A percentile compares a stretch with the other conserved stretches of the same genome.
phyloP scores from a whole-genome alignment of 805 yeast species.

The Jamesozyma jinghongensis region DNA sequence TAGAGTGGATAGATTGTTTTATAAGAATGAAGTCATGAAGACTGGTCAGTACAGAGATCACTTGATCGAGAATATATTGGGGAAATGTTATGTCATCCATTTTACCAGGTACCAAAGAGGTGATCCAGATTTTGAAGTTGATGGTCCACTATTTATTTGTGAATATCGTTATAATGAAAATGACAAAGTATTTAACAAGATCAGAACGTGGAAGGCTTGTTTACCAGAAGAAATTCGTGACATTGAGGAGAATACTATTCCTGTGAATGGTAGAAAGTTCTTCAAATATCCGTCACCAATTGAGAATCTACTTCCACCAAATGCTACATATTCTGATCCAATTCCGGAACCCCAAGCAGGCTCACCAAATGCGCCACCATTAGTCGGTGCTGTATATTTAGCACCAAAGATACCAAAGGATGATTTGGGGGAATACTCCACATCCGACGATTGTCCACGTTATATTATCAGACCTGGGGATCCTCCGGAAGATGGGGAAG shows the following conservation, averaged over 20 bases:
- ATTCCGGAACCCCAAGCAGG: conserved; percentile 79
- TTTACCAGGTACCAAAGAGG: conserved; percentile 93
- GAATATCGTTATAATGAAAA: conserved; percentile 90
- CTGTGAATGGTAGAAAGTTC: conserved; percentile 58
- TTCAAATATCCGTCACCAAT: conserved; percentile 79
- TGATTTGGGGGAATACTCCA: conserved; percentile 68
- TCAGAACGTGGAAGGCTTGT: conserved; percentile 98
- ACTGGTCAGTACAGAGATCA: conserved; percentile 97
- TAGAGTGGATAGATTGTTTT: conserved; percentile 78
- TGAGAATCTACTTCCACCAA: conserved; percentile 62
- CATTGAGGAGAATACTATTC: conserved; percentile 67
- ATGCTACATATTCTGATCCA: conserved; percentile 63
- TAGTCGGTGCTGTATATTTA: conserved; percentile 81
- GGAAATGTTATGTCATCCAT: conserved; percentile 90
- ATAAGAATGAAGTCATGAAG: conserved; percentile 91
- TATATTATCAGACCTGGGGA: conserved; percentile 38
- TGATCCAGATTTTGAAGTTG: conserved; percentile 72
- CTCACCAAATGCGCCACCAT: conserved; percentile 84
- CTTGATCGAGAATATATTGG: conserved; percentile 75
- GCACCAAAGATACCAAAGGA: conserved; percentile 69
- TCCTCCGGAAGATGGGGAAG: conserved; percentile 29
- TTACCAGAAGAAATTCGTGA: conserved; percentile 93
- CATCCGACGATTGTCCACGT: conserved; percentile 39
- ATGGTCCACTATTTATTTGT: conserved; percentile 84
- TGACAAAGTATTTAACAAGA: conserved; percentile 84